Evolutionary conservation across 2,329 filamentous ascomycete species (phyloP), one percentile per base, ranked within the genome.

Genomic region (Monosporascus sp.): DNA sequence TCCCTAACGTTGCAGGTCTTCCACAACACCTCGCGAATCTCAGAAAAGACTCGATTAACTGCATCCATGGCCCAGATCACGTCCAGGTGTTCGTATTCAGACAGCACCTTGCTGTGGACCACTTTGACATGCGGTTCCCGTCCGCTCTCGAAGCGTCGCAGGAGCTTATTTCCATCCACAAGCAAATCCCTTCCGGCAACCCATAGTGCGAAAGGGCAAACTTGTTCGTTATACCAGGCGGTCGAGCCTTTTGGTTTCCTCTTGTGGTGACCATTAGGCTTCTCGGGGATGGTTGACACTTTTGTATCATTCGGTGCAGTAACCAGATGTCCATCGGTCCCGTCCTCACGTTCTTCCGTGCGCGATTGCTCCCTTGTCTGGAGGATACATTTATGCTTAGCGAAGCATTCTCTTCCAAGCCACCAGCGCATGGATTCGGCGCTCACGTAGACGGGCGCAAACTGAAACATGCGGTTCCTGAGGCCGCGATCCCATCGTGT

Each of bases 401-500:
- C 26, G 84, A 87, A 97, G 61, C 91, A 91, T 62, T 94, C 90
- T 4, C 86, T 77, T 0, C 92, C 93, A 0, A 97, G 79, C 93
- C 93, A 97, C 93, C 93, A 97, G 6, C 90, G 80, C 90, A 97
- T 96, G 54, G 85, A 87, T 72, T 97, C 91, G 1, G 90, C 82
- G 61, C 86, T 91, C 49, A 97, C 90, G 63, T 95, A 96, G 0
- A 96, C 90, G 1, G 93, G 93, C 0, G 91, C 85, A 60, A 96
- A 97, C 63, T 94, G 90, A 68, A 97, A 97, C 80, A 95, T 87
- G 43, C 93, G 85, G 65, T 90, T 75, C 54, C 89, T 79, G 16
- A 96, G 73, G 7, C 79, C 89, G 8, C 85, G 82, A 58, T 97
- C 93, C 93, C 93, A 97, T 7, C 90, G 81, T 9, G 70, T 74